Base-by-base conservation (phyloP, 2,329 filamentous ascomycete species). In the Knufia fluminis region DNA sequence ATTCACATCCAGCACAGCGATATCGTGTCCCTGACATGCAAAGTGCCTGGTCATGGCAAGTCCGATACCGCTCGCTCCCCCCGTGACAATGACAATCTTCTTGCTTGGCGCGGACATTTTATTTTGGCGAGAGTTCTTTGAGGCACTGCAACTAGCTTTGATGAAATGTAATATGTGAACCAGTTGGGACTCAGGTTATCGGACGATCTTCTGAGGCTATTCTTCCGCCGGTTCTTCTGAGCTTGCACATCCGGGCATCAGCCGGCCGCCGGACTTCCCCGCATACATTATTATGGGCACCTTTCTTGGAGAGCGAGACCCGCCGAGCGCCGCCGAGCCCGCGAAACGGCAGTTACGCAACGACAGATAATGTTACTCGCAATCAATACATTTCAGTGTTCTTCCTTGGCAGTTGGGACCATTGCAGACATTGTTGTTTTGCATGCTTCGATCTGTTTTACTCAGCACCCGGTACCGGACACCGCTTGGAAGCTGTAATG, bases 41-140 rank as follows among this genome's bases (percentile, higher is more conserved):
- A 67, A 63, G 40, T 61, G 58, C 16, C 57, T 57, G n/a, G 61
- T 62, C 36, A 67, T 64, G 22, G 59, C 64, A 2, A 66, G 59
- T 22, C 65, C 65, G 44, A 67, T 67, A 9, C 65, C 64, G 14
- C 63, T 66, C 16, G 65, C 65, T 26, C 64, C 65, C 35, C 64
- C 64, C 62, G 38, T 50, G 14, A n/a, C n/a, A 46, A n/a, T 46
- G 23, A 42, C 19, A 47, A 17, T 44, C 17, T 4, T 38, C 26
- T 38, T 49, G 26, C 6, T 36, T 14, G n/a, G 7, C 6, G 9
- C 33, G 16, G 33, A 4, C 33, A 36, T 36, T 4, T 36, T 36
- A 6, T 36, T 14, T 36, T 16, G 33, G n/a, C 4, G 10, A 8
- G 33, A 36, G 6, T 14, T 36, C 10, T 4, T n/a, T 6, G n/a